A percentile compares a stretch with the other conserved stretches of the same genome.
phyloP scores from a whole-genome alignment of 305 asterid genomes.

The Euphrasia arctica region DNA sequence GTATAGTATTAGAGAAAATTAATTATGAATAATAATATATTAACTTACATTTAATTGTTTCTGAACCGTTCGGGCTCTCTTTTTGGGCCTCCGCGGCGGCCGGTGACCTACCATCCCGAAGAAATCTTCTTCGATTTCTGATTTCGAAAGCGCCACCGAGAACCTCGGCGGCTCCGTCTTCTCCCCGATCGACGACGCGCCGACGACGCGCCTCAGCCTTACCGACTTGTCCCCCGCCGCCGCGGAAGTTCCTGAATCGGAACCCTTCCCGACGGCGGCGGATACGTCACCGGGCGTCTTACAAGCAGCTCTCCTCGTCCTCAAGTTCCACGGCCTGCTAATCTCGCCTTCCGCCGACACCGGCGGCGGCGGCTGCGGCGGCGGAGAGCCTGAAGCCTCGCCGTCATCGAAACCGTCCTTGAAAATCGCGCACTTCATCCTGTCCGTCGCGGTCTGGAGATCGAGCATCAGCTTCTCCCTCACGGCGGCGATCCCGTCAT shows the following conservation, averaged over 20 bases:
- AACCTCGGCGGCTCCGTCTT: conserved; percentile 45
- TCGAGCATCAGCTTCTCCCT: conserved; percentile 71
- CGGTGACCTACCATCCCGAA: conserved; percentile 38
- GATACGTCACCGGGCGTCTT: conserved; percentile 32
- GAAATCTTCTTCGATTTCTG: conserved; percentile 68
- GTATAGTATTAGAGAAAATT: neutral
- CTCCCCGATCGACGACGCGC: conserved; percentile 29
- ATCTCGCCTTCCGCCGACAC: conserved; percentile 25
- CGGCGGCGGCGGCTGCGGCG: conserved; percentile 20
- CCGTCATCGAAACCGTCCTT: conserved; percentile 32
- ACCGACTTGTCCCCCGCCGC: conserved; percentile 31
- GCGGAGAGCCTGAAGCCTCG: conserved; percentile 19
- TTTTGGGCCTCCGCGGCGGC: conserved; percentile 68
- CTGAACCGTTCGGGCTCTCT: conserved; percentile 50
- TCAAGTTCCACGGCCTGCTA: conserved; percentile 32
- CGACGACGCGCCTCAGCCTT: conserved; percentile 20
- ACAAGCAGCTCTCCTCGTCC: conserved; percentile 59
- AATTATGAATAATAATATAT: neutral
- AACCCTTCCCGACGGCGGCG: conserved; percentile 25
- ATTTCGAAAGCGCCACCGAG: conserved; percentile 44
- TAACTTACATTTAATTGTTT: conserved; percentile 56
- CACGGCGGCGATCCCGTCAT: conserved; percentile 57
- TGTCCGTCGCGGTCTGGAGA: conserved; percentile 60
- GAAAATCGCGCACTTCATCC: conserved; percentile 57
- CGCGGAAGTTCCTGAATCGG: conserved; percentile 13